Evolutionary conservation across 2,329 filamentous ascomycete species (phyloP).

Genomic region (Epichloe hybrida): DNA sequence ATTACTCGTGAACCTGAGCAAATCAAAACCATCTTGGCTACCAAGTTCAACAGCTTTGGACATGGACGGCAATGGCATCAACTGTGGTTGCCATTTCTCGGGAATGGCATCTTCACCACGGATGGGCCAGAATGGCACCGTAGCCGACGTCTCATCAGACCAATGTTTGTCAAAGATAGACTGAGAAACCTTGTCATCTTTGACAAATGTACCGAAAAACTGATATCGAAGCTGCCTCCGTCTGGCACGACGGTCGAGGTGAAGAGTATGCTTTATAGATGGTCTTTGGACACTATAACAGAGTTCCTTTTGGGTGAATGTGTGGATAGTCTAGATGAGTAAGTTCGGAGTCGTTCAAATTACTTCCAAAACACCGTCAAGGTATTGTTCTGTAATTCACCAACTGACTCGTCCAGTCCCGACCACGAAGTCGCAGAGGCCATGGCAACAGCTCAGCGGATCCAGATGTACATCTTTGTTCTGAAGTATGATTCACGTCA

Average conservation of each 20-base stretch:
- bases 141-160: slow-evolving; percentile 37
- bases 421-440: slow-evolving; percentile 51
- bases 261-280: slow-evolving; percentile 48
- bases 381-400: slow-evolving; percentile 24
- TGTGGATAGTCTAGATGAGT: slow-evolving; percentile 32
- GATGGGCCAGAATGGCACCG: slow-evolving; percentile 41
- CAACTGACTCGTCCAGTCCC: slow-evolving; percentile 21
- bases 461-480: slow-evolving; percentile 49
- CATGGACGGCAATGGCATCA: slow-evolving; percentile 29
- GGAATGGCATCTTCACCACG: slow-evolving; percentile 41
- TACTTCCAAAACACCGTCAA: slow-evolving; percentile 17
- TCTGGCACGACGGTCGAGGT: slow-evolving; percentile 44
- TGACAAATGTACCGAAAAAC: slow-evolving; percentile 42
- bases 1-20: slow-evolving; percentile 41
- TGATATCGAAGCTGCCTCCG: slow-evolving; percentile 44
- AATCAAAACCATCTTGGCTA: slow-evolving; percentile 41
- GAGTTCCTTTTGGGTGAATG: slow-evolving; percentile 54
- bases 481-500: slow-evolving; percentile 19
- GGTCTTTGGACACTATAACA: slow-evolving; percentile 54
- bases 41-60: slow-evolving; percentile 41
- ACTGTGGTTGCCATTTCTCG: slow-evolving; percentile 32
- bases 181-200: slow-evolving; percentile 40
- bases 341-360: slow-evolving; percentile 5
- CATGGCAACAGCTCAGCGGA: slow-evolving; percentile 55
- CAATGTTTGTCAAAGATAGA: slow-evolving; percentile 36